Evolutionary conservation across 1,284 basidiomycete species (phyloP).

Genomic region (Agroathelia rolfsii): DNA sequence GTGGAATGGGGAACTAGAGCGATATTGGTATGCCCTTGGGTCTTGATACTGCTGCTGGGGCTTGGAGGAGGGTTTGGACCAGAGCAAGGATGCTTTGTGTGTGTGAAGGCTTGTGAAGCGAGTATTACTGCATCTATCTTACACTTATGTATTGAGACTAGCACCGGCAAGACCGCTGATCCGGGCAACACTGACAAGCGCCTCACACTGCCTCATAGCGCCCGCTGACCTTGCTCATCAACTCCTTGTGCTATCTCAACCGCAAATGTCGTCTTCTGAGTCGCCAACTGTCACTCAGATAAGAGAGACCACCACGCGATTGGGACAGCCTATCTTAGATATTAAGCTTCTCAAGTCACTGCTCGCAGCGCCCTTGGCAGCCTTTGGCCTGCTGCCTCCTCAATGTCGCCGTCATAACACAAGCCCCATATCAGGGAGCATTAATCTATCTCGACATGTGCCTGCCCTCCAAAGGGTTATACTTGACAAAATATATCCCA

Average conservation of each 20-base stretch:
- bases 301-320: constrained; percentile 36
- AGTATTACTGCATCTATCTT: too few relatives aligned
- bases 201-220: not conserved
- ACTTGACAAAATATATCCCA: constrained; percentile 55
- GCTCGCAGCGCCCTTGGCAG: constrained; percentile 46
- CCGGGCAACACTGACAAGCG: too few relatives aligned
- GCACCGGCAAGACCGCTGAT: too few relatives aligned
- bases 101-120: too few relatives aligned
- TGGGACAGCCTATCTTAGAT: constrained; percentile 44
- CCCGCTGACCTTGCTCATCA: not conserved
- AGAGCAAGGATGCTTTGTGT: too few relatives aligned
- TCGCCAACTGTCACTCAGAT: too few relatives aligned
- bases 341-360: constrained; percentile 40
- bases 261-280: too few relatives aligned
- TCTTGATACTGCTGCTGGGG: too few relatives aligned
- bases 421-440: constrained; percentile 22
- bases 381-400: constrained; percentile 48
- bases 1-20: too few relatives aligned
- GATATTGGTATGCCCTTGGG: too few relatives aligned
- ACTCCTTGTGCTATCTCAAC: constrained; percentile 1
- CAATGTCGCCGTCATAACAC: constrained; percentile 31
- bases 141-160: too few relatives aligned
- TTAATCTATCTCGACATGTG: constrained; percentile 42
- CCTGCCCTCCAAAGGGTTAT: constrained; percentile 51
- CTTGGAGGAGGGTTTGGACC: too few relatives aligned